These are phyloP conservation scores for Globisporangium recalcitrans DNA, from an alignment of 352 stramenopile genomes.

Conservation along the genomic window DNA sequence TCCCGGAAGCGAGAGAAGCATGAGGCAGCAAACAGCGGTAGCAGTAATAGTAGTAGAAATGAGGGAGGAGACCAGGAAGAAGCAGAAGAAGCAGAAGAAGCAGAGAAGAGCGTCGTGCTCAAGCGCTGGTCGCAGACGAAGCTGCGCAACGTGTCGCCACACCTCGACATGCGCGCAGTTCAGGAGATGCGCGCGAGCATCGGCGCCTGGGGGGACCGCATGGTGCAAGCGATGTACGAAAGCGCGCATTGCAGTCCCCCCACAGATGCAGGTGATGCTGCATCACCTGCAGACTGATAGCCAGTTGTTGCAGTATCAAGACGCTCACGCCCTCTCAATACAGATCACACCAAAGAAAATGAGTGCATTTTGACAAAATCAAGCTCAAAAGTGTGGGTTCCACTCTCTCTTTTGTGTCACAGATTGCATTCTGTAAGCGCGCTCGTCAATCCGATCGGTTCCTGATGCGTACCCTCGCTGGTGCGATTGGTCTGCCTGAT, in stretches of 20 bases:
- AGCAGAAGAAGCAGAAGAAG: background rate
- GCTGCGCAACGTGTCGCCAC: slow-evolving; percentile 1
- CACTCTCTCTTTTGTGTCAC: too few species aligned
- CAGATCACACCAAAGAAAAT: too few species aligned
- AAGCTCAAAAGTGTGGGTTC: too few species aligned
- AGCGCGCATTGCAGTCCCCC: background rate
- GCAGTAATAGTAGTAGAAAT: background rate
- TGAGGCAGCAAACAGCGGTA: background rate
- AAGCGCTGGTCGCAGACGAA: slow-evolving; percentile 16
- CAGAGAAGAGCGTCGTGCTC: slow-evolving; percentile 2
- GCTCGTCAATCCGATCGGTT: too few species aligned
- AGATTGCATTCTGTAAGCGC: too few species aligned
- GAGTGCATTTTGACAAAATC: too few species aligned
- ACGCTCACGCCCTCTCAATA: too few species aligned
- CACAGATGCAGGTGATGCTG: background rate
- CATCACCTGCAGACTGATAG: background rate
- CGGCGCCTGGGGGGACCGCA: slow-evolving; percentile 12
- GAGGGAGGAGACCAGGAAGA: background rate
- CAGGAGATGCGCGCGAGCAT: slow-evolving; percentile 15
- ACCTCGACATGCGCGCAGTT: background rate
- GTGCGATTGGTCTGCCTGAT: too few species aligned
- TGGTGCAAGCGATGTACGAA: slow-evolving; percentile 13
- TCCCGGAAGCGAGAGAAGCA: background rate
- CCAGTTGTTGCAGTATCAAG: too few species aligned
- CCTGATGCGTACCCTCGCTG: too few species aligned